Evolutionary conservation across 2,329 filamentous ascomycete species (phyloP), one percentile per base, ranked within the genome.

Genomic region (Fusarium nodosum): DNA sequence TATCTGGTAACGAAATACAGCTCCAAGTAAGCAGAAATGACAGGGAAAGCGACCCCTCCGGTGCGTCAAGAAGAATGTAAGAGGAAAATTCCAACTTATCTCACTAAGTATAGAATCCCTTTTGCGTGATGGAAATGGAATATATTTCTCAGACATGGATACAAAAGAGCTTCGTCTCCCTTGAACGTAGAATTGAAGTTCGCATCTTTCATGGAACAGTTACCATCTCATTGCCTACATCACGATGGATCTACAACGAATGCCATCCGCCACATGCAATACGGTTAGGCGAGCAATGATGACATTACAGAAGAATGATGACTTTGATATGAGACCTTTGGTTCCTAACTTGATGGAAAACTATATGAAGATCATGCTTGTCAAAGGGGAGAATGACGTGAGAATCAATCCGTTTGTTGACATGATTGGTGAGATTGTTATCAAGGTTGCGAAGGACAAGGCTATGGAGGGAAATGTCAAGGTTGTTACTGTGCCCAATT

Each of bases 241-340:
- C 11, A 5, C 5, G 8, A 62, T 62, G 47, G n/a, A n/a, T n/a
- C n/a, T n/a, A n/a, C n/a, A n/a, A n/a, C n/a, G n/a, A n/a, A n/a
- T n/a, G n/a, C n/a, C n/a, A n/a, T n/a, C n/a, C n/a, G n/a, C n/a
- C n/a, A n/a, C n/a, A n/a, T n/a, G n/a, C n/a, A n/a, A n/a, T n/a
- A n/a, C n/a, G n/a, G n/a, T n/a, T n/a, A n/a, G n/a, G 16, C 33
- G 39, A 3, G 39, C 41, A 5, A 26, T 62, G 39, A 62, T 62
- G 46, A 55, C 47, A 0, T n/a, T 62, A 11, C 59, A 55, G 4
- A 56, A 62, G 28, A 47, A 54, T 1, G n/a, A 18, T 4, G 16
- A 31, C 1, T 62, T 62, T 31, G 59, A 62, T 1, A 62, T 62
- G 57, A 15, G 59, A 5, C 46, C n/a, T 7, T n/a, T 62, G 3